phyloP scores from a whole-genome alignment of 2,329 filamentous ascomycete species.

The Epichloe elymi region DNA sequence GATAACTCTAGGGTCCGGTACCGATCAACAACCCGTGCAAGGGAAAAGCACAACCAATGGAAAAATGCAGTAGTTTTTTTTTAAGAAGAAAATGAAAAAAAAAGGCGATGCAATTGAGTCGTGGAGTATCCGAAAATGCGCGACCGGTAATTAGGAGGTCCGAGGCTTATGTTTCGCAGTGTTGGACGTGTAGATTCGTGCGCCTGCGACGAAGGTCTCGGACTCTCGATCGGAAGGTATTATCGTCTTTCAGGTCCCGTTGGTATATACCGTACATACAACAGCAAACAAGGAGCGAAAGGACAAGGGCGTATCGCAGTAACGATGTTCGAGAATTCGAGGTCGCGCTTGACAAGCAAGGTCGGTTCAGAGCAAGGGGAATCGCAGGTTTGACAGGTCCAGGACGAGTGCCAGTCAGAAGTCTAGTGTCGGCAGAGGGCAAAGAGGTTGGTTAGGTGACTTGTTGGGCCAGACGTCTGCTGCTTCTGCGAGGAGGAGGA shows the following conservation, averaged over 20 bases:
- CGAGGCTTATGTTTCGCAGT: not conserved
- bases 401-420: not conserved
- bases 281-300: not conserved
- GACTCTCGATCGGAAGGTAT: not conserved
- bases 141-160: not conserved
- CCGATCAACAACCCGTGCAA: not conserved
- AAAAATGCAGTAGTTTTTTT: not conserved
- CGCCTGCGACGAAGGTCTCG: not conserved
- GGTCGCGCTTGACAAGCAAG: not conserved
- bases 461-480: conserved; percentile 2
- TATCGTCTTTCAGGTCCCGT: not conserved
- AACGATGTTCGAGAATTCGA: not conserved
- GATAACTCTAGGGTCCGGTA: not conserved
- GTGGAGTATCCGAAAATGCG: not conserved
- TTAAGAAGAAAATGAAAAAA: not conserved
- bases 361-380: not conserved
- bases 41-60: not conserved
- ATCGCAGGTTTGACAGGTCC: not conserved
- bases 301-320: not conserved
- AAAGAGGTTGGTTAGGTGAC: conserved; percentile 1
- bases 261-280: not conserved
- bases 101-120: not conserved
- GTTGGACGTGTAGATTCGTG: not conserved
- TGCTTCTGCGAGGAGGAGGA: conserved; percentile 6
- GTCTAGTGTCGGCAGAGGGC: not conserved